Evolutionary conservation across 2,329 filamentous ascomycete genomes (phyloP).

Genomic region (Trichophaea hybrida): DNA sequence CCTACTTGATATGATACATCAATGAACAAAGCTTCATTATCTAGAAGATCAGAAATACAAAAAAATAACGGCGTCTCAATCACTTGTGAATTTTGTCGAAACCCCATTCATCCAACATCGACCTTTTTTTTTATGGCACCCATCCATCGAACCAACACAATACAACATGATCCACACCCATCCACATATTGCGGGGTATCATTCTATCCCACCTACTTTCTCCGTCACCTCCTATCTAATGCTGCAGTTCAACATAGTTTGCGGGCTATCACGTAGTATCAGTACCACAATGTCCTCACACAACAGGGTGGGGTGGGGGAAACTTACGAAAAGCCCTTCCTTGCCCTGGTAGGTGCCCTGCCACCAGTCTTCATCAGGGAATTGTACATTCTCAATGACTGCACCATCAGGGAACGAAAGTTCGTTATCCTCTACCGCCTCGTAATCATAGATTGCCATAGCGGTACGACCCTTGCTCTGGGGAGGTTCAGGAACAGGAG

Average conservation of each 20-base stretch:
- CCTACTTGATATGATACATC: too few species aligned
- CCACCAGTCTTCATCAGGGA: constrained; percentile 99
- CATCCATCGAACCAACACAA: background rate
- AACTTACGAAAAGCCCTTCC: constrained; percentile 56
- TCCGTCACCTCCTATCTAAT: constrained; percentile 12
- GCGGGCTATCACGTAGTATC: constrained; percentile 35
- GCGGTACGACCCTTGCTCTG: constrained; percentile 47
- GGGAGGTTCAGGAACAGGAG: constrained; percentile 34
- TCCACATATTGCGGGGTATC: background rate
- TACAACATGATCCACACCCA: background rate
- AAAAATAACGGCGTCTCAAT: too few species aligned
- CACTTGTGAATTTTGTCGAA: background rate
- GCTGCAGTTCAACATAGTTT: constrained; percentile 51
- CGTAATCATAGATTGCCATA: constrained; percentile 85
- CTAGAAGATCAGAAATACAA: too few species aligned
- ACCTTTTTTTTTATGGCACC: background rate
- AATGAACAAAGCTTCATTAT: too few species aligned
- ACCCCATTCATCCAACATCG: background rate
- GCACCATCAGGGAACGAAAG: constrained; percentile 79
- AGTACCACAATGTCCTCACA: background rate
- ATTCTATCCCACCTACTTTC: background rate
- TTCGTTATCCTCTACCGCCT: constrained; percentile 86
- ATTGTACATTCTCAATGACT: constrained; percentile 69
- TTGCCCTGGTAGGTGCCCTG: constrained; percentile 70
- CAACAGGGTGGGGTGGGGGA: constrained; percentile 23